phyloP scores from a whole-genome alignment of 306 rosid species.

The Castanospermum australe region DNA sequence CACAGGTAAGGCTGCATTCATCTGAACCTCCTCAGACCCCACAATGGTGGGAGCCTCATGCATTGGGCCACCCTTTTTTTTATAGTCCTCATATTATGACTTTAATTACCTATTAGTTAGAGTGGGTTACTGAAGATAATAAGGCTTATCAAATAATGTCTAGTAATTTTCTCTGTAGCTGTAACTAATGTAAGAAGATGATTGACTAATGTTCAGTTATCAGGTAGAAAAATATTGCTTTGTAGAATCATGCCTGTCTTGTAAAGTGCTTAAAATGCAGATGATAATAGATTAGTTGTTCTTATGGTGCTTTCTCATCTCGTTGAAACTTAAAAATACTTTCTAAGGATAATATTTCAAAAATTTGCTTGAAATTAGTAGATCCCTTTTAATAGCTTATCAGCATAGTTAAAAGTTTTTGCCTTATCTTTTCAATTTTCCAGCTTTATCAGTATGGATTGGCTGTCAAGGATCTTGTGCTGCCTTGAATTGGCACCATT shows the following conservation, averaged over 20 bases:
- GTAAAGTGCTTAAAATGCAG: neutral
- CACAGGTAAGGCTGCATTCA: no score
- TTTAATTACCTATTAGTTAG: neutral
- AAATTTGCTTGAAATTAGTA: neutral
- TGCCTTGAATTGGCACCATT: neutral
- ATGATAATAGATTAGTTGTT: neutral
- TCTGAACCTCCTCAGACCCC: no score
- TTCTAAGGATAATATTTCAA: neutral
- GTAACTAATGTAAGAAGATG: neutral
- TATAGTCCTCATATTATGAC: no score
- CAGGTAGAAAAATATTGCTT: neutral
- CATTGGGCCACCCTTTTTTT: neutral
- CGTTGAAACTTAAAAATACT: neutral
- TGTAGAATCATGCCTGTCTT: neutral
- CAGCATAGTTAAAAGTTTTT: no score
- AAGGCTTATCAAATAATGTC: neutral
- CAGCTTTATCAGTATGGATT: no score
- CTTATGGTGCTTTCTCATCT: neutral
- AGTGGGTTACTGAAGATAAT: neutral
- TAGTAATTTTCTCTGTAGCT: neutral
- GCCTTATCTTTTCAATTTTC: no score
- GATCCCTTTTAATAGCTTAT: neutral
- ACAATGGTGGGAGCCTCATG: neutral
- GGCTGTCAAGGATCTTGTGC: no score
- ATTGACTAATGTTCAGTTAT: neutral